These are phyloP conservation scores for Sporothrix curviconia DNA, from an alignment of 2,329 filamentous ascomycete species.

Conservation along the genomic window DNA sequence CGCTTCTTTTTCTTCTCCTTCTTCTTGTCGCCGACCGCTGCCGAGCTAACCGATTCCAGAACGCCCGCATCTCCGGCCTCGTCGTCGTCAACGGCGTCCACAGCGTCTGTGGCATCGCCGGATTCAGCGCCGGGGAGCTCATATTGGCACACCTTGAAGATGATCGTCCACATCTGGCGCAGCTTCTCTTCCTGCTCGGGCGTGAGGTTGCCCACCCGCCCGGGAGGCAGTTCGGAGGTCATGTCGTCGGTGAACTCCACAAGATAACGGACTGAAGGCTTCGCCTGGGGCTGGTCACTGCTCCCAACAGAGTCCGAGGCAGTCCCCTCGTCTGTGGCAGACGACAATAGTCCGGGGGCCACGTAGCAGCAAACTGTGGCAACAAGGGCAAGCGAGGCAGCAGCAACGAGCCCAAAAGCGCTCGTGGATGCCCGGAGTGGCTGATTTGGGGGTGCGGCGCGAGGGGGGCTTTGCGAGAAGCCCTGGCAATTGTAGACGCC, in stretches of 20 bases:
- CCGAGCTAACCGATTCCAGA: conserved; percentile 23
- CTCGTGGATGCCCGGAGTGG: conserved; percentile 14
- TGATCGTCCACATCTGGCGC: conserved; percentile 73
- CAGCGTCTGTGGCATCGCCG: conserved; percentile 24
- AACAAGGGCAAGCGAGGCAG: conserved; percentile 5
- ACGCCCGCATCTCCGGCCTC: conserved; percentile 18
- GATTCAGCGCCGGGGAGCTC: conserved; percentile 27
- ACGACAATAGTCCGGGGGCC: background rate
- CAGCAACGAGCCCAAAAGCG: conserved; percentile 1
- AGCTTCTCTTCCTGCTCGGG: conserved; percentile 82
- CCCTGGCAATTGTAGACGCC: background rate
- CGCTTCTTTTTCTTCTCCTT: conserved; percentile 66
- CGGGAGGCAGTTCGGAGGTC: conserved; percentile 45
- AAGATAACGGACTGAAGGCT: background rate
- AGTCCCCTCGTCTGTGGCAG: background rate
- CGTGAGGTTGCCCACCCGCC: conserved; percentile 82
- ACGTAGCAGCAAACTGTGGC: background rate
- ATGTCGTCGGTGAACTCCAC: conserved; percentile 12
- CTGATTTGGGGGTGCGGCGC: background rate
- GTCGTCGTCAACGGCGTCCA: conserved; percentile 27
- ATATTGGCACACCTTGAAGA: conserved; percentile 71
- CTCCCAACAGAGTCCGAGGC: background rate
- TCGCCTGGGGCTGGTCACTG: background rate
- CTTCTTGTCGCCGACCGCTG: conserved; percentile 25
- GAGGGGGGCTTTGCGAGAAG: background rate